Base-by-base conservation (phyloP, 2,329 filamentous ascomycete genomes). In the Acrodontium crateriforme region DNA sequence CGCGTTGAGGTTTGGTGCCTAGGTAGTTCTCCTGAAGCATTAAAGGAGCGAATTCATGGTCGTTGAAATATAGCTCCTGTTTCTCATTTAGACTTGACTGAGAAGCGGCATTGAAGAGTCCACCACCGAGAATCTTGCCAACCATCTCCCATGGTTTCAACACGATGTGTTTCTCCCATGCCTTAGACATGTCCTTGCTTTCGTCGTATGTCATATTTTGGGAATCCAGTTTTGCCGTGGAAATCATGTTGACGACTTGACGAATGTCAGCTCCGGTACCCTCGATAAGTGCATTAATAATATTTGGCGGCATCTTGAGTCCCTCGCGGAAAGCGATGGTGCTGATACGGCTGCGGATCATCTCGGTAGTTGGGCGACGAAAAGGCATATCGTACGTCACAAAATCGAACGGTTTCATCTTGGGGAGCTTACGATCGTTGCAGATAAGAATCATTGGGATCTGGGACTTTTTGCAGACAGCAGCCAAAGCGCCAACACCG, bases 1-100 rank as follows among this genome's bases (percentile, higher is more conserved):
- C 60, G 9, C 61, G 65, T 35, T 74, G 66, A 3, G 89, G 89
- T 35, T 75, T 81, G 2, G 83, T 84, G 37, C 74, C 78, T 9
- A 98, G 66, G 44, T 98, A 98, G 50, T 98, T 98, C 54, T 98
- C 91, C 52, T 98, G 89, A 25, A 98, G 74, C 89, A 98, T 95
- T 29, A 98, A 64, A 48, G 77, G 89, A 47, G 84, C 94, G 58
- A 95, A 92, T 46, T 98, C 89, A 49, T 98, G 89, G 46, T 98
- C 89, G 53, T 98, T 95, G 65, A 98, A 98, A 55, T 98, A 98
- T 2, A 98, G 71, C 56, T 98, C 87, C 37, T 91, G 89, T 64
- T 98, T 98, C 54, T 98, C 87, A 50, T 95, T 95, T 18, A 98
- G 62, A 0, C 83, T 92, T 3, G 81, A 65, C 41, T 82, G 91